A percentile compares a stretch with the other conserved stretches of the same genome.
Evolutionary conservation across 2,329 filamentous ascomycete genomes (phyloP).

Genomic region (Furcasterigmium sp.): DNA sequence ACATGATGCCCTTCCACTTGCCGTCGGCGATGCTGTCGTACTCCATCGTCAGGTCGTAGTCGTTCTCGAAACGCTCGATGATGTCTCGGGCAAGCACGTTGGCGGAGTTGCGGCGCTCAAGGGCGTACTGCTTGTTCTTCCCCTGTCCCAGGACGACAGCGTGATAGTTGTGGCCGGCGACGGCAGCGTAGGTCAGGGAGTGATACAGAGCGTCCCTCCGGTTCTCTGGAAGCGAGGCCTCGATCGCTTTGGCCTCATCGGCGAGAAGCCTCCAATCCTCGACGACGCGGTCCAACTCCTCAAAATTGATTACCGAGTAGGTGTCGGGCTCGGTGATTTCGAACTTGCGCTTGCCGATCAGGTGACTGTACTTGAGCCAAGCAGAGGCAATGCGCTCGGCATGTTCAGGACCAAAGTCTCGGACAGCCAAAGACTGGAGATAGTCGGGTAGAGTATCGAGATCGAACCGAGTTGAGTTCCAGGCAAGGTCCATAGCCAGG

Average conservation of each 20-base stretch:
- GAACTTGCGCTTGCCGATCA: conserved; percentile 50
- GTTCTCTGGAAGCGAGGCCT: conserved; percentile 32
- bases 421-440: conserved; percentile 43
- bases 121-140: conserved; percentile 44
- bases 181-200: conserved; percentile 54
- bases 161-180: conserved; percentile 51
- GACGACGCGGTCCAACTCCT: conserved; percentile 55
- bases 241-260: conserved; percentile 36
- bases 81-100: conserved; percentile 39
- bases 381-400: conserved; percentile 44
- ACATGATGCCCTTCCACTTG: conserved; percentile 45
- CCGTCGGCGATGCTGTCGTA: conserved; percentile 41
- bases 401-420: conserved; percentile 47
- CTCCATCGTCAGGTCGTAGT: conserved; percentile 34
- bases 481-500: conserved; percentile 54
- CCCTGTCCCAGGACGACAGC: conserved; percentile 44
- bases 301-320: conserved; percentile 59
- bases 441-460: conserved; percentile 40
- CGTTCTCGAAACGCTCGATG: conserved; percentile 35
- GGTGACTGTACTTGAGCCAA: conserved; percentile 43
- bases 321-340: conserved; percentile 54
- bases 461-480: conserved; percentile 42
- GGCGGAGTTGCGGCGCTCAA: conserved; percentile 48
- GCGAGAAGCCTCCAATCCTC: conserved; percentile 47
- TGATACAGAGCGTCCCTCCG: conserved; percentile 51